Base-by-base conservation (phyloP, 139 green algal species). In the Haematococcus sp. region DNA sequence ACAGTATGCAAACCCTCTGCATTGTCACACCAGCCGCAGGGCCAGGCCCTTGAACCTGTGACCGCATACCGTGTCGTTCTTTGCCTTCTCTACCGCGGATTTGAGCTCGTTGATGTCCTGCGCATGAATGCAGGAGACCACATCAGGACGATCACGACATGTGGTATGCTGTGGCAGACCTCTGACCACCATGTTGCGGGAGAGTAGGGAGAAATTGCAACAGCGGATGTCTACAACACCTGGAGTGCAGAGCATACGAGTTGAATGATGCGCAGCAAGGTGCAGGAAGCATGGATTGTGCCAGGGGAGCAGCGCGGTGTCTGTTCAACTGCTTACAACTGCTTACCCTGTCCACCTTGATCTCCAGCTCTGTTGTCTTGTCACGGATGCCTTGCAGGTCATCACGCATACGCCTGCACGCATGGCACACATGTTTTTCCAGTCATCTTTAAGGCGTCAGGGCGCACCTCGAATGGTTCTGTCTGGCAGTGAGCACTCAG, bases 81-180 rank as follows among this genome's bases (percentile, higher is more conserved):
- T 97, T 32, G 84, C 87, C 79, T 91, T 88, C 78, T 97, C 92
- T n/a, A 96, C 86, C 7, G 78, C 76, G 1, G 92, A 92, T 72
- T 90, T 90, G 23, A 97, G 76, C 35, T 88, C 88, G 63, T 96
- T 96, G 54, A 92, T 87, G 61, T 96, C 91, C 85, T 94, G 84
- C 25, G 60, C 1, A n/a, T n/a, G n/a, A 43, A 73, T 44, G 16
- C 7, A 20, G 27, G 40, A n/a, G n/a, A n/a, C n/a, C n/a, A n/a
- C n/a, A n/a, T n/a, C n/a, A n/a, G n/a, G n/a, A n/a, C n/a, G n/a
- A n/a, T n/a, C n/a, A n/a, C n/a, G n/a, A n/a, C n/a, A n/a, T n/a
- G n/a, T n/a, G n/a, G n/a, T n/a, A n/a, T n/a, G n/a, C n/a, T n/a
- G n/a, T n/a, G n/a, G n/a, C n/a, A n/a, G n/a, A n/a, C n/a, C n/a